Conservation (phyloP, 1,284 basidiomycete species). For the Rhodotorula sp. region DNA sequence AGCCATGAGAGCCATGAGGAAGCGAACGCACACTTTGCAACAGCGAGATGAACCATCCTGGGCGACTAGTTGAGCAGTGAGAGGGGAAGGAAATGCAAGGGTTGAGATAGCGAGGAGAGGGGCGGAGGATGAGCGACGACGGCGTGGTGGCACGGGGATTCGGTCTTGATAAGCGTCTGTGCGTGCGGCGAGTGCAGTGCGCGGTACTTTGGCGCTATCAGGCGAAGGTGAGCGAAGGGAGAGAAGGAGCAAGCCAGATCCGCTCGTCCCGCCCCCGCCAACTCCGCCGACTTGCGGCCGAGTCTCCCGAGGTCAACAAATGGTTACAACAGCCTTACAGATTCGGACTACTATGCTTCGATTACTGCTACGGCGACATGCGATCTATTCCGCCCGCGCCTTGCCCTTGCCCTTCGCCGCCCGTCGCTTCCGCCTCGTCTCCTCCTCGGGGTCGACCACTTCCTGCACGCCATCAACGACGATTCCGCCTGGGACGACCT, state of each 20-base stretch:
- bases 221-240: no score
- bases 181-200: background rate
- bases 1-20: background rate
- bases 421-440: background rate
- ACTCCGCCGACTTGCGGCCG: no score
- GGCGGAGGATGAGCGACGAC: background rate
- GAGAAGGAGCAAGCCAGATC: background rate
- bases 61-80: background rate
- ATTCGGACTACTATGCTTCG: background rate
- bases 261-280: no score
- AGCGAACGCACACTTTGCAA: background rate
- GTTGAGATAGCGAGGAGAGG: background rate
- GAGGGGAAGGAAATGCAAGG: no score
- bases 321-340: background rate
- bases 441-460: background rate
- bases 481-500: background rate
- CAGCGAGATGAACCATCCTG: background rate
- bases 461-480: background rate
- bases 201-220: background rate
- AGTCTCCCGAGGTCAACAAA: no score
- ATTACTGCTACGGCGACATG: background rate
- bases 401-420: slow-evolving; percentile 28
- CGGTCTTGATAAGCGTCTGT: background rate
- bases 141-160: background rate
- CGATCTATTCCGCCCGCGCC: slow-evolving; percentile 3